Percentiles rank a stretch among this genome's conserved stretches.
Evolutionary conservation across 2,329 filamentous ascomycete genomes (phyloP).

Genomic region (Fusarium beomiforme): DNA sequence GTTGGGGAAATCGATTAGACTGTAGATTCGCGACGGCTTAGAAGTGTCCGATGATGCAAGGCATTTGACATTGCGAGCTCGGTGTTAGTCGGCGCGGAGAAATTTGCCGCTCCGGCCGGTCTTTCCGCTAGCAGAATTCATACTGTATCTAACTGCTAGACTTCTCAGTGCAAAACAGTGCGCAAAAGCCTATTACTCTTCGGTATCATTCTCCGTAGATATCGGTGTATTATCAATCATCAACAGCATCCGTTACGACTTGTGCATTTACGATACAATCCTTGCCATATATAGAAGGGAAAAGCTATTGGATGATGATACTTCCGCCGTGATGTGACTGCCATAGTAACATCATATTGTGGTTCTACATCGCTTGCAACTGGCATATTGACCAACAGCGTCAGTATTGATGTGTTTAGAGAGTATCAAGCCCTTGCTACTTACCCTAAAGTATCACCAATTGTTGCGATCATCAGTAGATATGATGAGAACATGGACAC

Average conservation of each 20-base stretch:
- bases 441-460: background rate
- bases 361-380: background rate
- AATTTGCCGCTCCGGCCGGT: slow-evolving; percentile 45
- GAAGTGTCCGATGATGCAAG: slow-evolving; percentile 44
- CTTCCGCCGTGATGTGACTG: no score
- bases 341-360: background rate
- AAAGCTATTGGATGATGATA: rapidly evolving
- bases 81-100: slow-evolving; percentile 51
- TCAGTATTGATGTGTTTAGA: background rate
- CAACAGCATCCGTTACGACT: background rate
- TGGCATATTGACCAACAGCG: background rate
- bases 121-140: background rate
- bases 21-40: slow-evolving; percentile 36
- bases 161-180: background rate
- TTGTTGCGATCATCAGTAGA: rapidly evolving
- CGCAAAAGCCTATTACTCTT: background rate
- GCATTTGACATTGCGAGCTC: slow-evolving; percentile 39
- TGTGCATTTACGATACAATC: background rate
- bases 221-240: slow-evolving; percentile 13
- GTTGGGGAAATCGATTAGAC: slow-evolving; percentile 14
- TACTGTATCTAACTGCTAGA: background rate
- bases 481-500: no score
- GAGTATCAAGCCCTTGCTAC: background rate
- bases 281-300: background rate
- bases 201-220: slow-evolving; percentile 6